A percentile compares a stretch with the other conserved stretches of the same genome.
Evolutionary conservation across 768 basidiomycete species (phyloP).

Genomic region (Candolleomyces eurysporus): DNA sequence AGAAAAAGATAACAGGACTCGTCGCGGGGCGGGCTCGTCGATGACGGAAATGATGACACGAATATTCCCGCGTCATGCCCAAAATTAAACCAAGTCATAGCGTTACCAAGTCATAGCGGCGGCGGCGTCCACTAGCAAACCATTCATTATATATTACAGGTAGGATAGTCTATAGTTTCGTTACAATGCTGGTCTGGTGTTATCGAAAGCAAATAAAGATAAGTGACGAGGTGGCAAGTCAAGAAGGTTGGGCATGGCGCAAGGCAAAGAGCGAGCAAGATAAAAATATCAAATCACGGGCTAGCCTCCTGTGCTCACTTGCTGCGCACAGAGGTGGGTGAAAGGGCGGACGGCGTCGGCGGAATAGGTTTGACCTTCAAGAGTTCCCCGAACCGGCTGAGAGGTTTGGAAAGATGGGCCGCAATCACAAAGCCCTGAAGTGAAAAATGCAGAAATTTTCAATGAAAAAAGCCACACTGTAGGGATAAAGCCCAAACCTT

Average conservation of each 20-base stretch:
- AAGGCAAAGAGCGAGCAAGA: not conserved
- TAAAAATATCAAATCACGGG: not conserved
- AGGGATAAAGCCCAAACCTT: slow-evolving; percentile 44
- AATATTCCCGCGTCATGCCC: slow-evolving; percentile 17
- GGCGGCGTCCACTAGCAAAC: not conserved
- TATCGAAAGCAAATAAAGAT: slow-evolving; percentile 3
- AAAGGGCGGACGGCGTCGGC: slow-evolving; percentile 18
- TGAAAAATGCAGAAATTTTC: slow-evolving; percentile 7
- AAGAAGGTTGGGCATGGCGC: not conserved
- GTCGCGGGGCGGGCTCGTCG: not conserved
- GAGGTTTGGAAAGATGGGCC: slow-evolving; percentile 41
- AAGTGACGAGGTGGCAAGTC: not conserved
- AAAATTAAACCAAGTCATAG: not conserved
- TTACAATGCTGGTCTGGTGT: not conserved
- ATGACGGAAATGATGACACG: slow-evolving; percentile 14
- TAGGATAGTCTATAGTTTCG: slow-evolving; percentile 9
- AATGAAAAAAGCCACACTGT: too few species aligned
- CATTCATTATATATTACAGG: slow-evolving; percentile 9
- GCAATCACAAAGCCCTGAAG: slow-evolving; percentile 42
- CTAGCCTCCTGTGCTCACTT: not conserved
- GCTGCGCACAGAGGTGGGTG: slow-evolving; percentile 15
- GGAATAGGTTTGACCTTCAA: slow-evolving; percentile 23
- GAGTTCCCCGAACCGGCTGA: slow-evolving; percentile 41
- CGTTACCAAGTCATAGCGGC: too few species aligned
- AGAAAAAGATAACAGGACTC: not conserved